Base-by-base conservation (phyloP, 345 rosid genomes). In the Salix arbutifolia region DNA sequence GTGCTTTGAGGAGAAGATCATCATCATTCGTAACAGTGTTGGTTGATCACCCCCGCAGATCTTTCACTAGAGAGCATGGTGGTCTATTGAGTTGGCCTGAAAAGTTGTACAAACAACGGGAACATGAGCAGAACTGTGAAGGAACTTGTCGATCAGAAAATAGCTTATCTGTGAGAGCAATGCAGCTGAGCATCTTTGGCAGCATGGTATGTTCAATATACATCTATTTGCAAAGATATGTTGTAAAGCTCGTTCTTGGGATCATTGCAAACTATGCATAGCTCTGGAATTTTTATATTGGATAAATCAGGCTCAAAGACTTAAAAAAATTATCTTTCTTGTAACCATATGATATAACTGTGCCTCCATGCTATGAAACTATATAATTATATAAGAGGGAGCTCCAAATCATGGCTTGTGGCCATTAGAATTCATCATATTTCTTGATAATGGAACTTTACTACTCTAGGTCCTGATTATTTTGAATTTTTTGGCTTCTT, bases 51-150 rank as follows among this genome's bases (percentile, higher is more conserved):
- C 75, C 83, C 30, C 90, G 84, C 76, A 86, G 88, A 84, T 42
- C 88, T 60, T 79, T 69, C 69, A 86, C 85, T 69, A 88, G 84
- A 78, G 97, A 89, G 75, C 89, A 89, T 67, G 72, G 78, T 25
- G 77, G 85, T 65, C 88, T 93, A 62, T 86, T 93, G 91, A 91
- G 92, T 68, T 93, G 94, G 94, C 97, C 97, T 9, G 92, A 91
- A 72, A 80, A 60, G 53, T 70, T 88, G 53, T 80, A 65, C 89
- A 40, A 77, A 71, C 75, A 77, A 37, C 56, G 75, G 67, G 87
- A 84, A 62, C 76, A 50, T 4, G 71, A 76, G 73, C 84, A 75
- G 60, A 80, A 68, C 67, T 28, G 7, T 44, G 76, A 44, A 71
- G 87, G 56, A 73, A 53, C 35, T 28, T 70, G 28, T 77, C 81